Percentiles rank a stretch among this genome's conserved stretches.
Conservation (phyloP, 768 basidiomycete genomes). For the Cystofilobasidium capitatum region DNA sequence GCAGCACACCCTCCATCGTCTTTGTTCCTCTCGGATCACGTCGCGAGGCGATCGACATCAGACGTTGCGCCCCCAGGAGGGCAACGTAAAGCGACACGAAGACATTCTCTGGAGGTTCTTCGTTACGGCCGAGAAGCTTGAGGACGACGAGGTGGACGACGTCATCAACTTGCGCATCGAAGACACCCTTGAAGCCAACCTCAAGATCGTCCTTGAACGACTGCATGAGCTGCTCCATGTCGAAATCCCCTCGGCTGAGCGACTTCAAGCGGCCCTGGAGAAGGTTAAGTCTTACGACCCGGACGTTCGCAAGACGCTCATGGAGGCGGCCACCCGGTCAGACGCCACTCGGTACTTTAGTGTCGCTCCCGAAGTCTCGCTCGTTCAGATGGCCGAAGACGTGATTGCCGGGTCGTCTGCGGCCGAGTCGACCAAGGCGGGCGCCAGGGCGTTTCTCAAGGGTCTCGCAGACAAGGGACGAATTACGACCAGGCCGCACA, state of each 20-base stretch:
- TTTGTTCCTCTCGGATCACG: slow-evolving; percentile 67
- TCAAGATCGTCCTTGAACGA: slow-evolving; percentile 62
- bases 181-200: slow-evolving; percentile 47
- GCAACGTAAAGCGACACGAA: slow-evolving; percentile 56
- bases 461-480: slow-evolving; percentile 45
- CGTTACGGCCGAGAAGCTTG: slow-evolving; percentile 36
- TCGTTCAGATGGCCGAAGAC: slow-evolving; percentile 47
- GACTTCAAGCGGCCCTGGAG: slow-evolving; percentile 49
- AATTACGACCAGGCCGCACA: slow-evolving; percentile 59
- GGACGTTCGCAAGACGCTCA: slow-evolving; percentile 35
- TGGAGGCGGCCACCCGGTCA: slow-evolving; percentile 24
- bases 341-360: slow-evolving; percentile 61
- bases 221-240: slow-evolving; percentile 50
- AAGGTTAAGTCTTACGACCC: slow-evolving; percentile 44
- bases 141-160: slow-evolving; percentile 53
- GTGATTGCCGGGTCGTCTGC: slow-evolving; percentile 22
- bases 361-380: slow-evolving; percentile 56
- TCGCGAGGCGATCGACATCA: slow-evolving; percentile 75
- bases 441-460: slow-evolving; percentile 44
- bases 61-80: slow-evolving; percentile 52
- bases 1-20: slow-evolving; percentile 54
- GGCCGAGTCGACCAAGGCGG: not conserved
- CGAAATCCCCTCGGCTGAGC: slow-evolving; percentile 48
- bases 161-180: slow-evolving; percentile 44
- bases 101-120: slow-evolving; percentile 75